Evolutionary conservation across 2,329 filamentous ascomycete species (phyloP).

Genomic region (Talaromyces albobiverticillius): DNA sequence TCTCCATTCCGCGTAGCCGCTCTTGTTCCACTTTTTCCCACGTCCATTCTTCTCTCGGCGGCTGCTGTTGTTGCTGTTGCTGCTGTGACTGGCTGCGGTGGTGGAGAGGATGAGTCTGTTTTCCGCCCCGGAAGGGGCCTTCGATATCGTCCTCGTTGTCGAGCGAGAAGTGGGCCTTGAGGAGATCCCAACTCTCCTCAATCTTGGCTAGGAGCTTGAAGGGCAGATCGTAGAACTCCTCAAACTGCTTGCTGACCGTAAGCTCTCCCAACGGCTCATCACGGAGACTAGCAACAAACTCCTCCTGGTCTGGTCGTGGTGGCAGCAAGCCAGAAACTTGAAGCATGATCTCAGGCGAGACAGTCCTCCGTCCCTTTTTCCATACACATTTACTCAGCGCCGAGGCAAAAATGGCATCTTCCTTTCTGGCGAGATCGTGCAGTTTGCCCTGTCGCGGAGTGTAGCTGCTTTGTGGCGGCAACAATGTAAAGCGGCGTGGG

Average conservation of each 20-base stretch:
- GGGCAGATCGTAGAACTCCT: constrained; percentile 17
- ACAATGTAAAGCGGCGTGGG: constrained; percentile 15
- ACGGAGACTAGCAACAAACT: constrained; percentile 10
- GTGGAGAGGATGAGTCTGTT: neutral
- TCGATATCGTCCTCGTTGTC: constrained; percentile 5
- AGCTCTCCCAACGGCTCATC: constrained; percentile 16
- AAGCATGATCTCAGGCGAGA: constrained; percentile 35
- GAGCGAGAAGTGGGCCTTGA: constrained; percentile 10
- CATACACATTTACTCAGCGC: constrained; percentile 18
- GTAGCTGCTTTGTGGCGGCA: constrained; percentile 10
- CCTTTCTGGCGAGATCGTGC: constrained; percentile 15
- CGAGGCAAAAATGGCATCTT: constrained; percentile 18
- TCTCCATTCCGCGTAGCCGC: constrained; percentile 32
- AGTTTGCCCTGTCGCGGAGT: constrained; percentile 15
- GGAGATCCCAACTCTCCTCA: constrained; percentile 11
- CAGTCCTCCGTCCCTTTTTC: constrained; percentile 20
- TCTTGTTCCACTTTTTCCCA: constrained; percentile 33
- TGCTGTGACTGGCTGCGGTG: too few species aligned
- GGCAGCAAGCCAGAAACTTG: constrained; percentile 19
- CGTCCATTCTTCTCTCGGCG: constrained; percentile 20
- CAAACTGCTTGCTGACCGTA: constrained; percentile 15
- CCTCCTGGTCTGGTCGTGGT: constrained; percentile 16
- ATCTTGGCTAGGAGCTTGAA: constrained; percentile 17
- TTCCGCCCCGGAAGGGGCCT: constrained; percentile 7
- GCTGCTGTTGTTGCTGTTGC: neutral